A percentile compares a stretch with the other conserved stretches of the same genome.
Conservation (phyloP, 768 basidiomycete species). For the Termitomyces sp. region DNA sequence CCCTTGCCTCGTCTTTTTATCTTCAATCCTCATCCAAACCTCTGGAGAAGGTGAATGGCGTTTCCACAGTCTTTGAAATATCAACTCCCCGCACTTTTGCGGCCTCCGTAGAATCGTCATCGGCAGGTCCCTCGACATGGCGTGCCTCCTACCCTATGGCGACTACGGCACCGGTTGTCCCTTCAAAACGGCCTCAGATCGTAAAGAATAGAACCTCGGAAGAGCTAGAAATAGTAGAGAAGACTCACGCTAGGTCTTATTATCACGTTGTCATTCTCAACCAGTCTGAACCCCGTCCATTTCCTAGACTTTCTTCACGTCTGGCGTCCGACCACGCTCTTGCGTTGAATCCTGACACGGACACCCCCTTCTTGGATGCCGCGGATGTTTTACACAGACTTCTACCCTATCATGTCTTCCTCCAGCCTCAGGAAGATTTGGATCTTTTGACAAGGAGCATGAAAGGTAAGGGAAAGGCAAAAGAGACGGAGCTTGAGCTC, state of each 20-base stretch:
- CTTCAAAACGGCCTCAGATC: slow-evolving; percentile 20
- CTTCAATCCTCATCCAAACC: slow-evolving; percentile 21
- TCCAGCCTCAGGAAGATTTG: slow-evolving; percentile 69
- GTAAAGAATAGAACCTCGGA: slow-evolving; percentile 41
- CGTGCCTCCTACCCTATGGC: slow-evolving; percentile 16
- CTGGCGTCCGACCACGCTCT: slow-evolving; percentile 61
- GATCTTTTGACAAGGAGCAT: slow-evolving; percentile 23
- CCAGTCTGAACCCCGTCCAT: background rate
- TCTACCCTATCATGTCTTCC: slow-evolving; percentile 77
- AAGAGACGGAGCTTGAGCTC: slow-evolving; percentile 36
- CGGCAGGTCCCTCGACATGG: slow-evolving; percentile 27
- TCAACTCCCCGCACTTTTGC: slow-evolving; percentile 21
- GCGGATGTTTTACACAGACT: slow-evolving; percentile 67
- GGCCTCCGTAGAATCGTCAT: slow-evolving; percentile 19
- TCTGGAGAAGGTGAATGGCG: slow-evolving; percentile 13
- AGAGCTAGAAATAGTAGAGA: slow-evolving; percentile 44
- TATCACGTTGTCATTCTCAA: background rate
- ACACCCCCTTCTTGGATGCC: slow-evolving; percentile 61
- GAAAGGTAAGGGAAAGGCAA: slow-evolving; percentile 67
- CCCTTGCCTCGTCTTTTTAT: slow-evolving; percentile 30
- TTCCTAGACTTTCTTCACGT: slow-evolving; percentile 47
- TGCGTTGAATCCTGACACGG: slow-evolving; percentile 61
- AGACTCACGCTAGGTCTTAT: slow-evolving; percentile 45
- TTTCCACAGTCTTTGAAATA: slow-evolving; percentile 13
- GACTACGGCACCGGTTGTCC: background rate